Base-by-base conservation (phyloP, 768 basidiomycete species). In the Mycena haematopus region DNA sequence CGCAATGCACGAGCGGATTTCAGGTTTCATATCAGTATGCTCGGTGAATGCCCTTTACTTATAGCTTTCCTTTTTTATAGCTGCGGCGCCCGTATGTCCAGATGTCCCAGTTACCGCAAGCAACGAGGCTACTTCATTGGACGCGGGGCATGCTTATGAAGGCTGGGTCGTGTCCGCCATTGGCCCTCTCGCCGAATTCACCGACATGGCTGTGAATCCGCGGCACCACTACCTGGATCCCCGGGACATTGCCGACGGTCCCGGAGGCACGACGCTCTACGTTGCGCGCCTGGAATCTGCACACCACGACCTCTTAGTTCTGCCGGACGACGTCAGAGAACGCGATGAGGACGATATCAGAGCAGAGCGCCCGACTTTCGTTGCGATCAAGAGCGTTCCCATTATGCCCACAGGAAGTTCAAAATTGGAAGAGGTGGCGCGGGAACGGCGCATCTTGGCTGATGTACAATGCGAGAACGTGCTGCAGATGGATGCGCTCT, bases 331-430 rank as follows among this genome's bases (percentile, higher is more conserved):
- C 15, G 51, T 63, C 17, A 33, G 9, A 47, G 51, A 38, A 15
- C 24, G 35, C 3, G 62, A 63, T 15, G 44, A 53, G 45, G 15
- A 42, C 25, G 54, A 56, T 27, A 10, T 56, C 24, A 24, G 19
- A 2, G 51, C 42, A 7, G 22, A 40, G 9, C 52, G 47, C 5
- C 25, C 56, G 4, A 72, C 71, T n/a, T 68, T 75, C 29, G 81
- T 86, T n/a, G 85, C 85, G 14, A 79, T 86, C 70, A 86, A 86
- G 72, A 76, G 75, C 50, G 75, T 86, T 50, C 74, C 73, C 3
- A 70, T 85, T 42, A 59, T 77, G 53, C 71, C 72, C 0, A 60
- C 69, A 0, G 74, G 78, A 2, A 74, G 75, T 19, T 68, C 74
- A 19, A 85, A 84, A 71, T 65, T 86, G 7, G 56, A 63, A 19